Conservation (phyloP, 192 early-diverging fungal species). For the Phlyctochytrium bullatum region DNA sequence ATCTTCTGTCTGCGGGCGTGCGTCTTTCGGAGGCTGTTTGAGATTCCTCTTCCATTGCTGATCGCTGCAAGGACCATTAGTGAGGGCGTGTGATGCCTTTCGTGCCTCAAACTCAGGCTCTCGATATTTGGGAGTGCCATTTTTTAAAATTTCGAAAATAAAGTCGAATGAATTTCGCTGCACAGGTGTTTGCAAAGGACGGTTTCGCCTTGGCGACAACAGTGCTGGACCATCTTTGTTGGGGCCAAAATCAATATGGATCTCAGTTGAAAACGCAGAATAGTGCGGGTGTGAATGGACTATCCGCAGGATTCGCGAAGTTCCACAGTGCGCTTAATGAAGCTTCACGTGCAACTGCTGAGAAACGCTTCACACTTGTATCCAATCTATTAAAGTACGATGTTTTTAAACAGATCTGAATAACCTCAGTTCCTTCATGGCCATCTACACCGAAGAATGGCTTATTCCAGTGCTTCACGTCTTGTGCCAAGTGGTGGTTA, state of each 20-base stretch:
- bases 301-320: too few relatives aligned
- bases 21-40: slow-evolving; percentile 78
- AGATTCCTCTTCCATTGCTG: slow-evolving; percentile 46
- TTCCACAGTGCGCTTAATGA: too few relatives aligned
- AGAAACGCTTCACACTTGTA: too few relatives aligned
- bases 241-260: background rate
- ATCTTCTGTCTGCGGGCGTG: slow-evolving; percentile 94
- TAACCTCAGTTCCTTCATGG: background rate
- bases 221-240: background rate
- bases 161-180: background rate
- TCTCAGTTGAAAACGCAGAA: too few relatives aligned
- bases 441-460: background rate
- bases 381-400: too few relatives aligned
- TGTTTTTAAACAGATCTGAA: too few relatives aligned
- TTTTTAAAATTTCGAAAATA: background rate
- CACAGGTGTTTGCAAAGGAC: background rate
- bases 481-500: background rate
- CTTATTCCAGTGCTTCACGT: background rate
- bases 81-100: background rate
- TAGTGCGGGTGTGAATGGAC: too few relatives aligned
- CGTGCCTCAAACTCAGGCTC: background rate
- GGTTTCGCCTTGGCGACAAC: background rate
- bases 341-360: too few relatives aligned
- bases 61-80: slow-evolving; percentile 8
- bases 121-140: background rate